Base-by-base conservation (phyloP, 805 yeast genomes). In the Wickerhamiella sorbophila region DNA sequence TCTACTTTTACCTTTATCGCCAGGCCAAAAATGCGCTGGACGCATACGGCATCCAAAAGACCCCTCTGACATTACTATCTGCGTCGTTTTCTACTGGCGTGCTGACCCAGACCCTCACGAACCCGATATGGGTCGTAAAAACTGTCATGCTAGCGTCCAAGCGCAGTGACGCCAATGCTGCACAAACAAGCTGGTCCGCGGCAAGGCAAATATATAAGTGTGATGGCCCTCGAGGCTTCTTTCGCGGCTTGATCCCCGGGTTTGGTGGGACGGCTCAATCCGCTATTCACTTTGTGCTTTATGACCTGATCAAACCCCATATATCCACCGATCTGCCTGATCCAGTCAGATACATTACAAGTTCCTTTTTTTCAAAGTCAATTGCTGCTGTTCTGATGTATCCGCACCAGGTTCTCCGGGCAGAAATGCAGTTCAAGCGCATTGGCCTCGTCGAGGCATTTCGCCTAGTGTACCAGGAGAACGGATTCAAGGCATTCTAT, bases 41-140 rank as follows among this genome's bases (percentile, higher is more conserved):
- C 16, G 31, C 33, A 10, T 4, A 10, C 4, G 20, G 20, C 18
- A 22, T 15, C 14, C 21, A 6, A 16, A 10, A 18, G 14, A 37
- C 40, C 12, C 44, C 49, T 16, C 15, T 24, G 10, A 4, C 27
- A n/a, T 17, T 16, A 20, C 22, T 24, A 31, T 21, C 22, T 5
- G 29, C 31, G 52, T 79, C 86, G 2, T 69, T 75, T 38, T 48
- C 68, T 1, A 86, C 96, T 0, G 98, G 98, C 0, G 54, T 76
- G 33, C 53, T 76, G 4, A 84, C 95, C 0, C 72, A 93, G 1
- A 42, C 84, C 0, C 33, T 82, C 14, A 87, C 98, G 1, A 91
- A 86, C 55, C 98, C 98, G 1, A 71, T 88, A 9, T 88, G 98
- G 98, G 95, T 91, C 1, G 58, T 91, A 16, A 91, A 91, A 59